phyloP scores from a whole-genome alignment of 768 basidiomycete genomes.

The Rubroboletus satanas region DNA sequence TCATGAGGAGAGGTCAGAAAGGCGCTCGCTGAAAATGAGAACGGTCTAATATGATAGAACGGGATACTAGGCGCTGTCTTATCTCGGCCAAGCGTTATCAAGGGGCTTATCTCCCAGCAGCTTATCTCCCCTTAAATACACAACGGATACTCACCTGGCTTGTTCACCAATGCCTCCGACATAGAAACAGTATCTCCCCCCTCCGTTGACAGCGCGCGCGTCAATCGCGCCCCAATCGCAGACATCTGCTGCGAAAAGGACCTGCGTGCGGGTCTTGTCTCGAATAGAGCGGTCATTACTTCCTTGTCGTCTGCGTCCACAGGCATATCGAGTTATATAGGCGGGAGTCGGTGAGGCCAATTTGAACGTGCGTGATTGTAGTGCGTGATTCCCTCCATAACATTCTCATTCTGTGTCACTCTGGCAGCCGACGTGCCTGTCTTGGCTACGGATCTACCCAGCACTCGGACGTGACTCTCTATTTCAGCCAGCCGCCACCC shows the following conservation, averaged over 20 bases:
- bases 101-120: constrained; percentile 16
- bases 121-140: constrained; percentile 20
- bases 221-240: constrained; percentile 17
- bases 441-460: no score
- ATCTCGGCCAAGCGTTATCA: constrained; percentile 15
- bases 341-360: constrained; percentile 1
- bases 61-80: constrained; percentile 5
- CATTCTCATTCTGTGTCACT: neutral
- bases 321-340: constrained; percentile 10
- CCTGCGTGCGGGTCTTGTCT: constrained; percentile 4
- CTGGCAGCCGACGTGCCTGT: neutral
- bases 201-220: constrained; percentile 13
- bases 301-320: neutral
- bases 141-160: constrained; percentile 6
- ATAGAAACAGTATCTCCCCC: neutral
- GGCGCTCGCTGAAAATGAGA: no score
- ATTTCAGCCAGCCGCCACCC: no score
- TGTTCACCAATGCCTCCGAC: constrained; percentile 13
- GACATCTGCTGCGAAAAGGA: constrained; percentile 18
- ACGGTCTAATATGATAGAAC: neutral
- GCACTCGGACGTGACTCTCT: no score
- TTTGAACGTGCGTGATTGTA: constrained; percentile 11
- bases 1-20: constrained; percentile 17
- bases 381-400: constrained; percentile 3
- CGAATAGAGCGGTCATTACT: constrained; percentile 7